A percentile compares a stretch with the other conserved stretches of the same genome.
These are phyloP conservation scores for Claviceps lovelessii DNA, from an alignment of 2,329 filamentous ascomycete genomes.

Conservation along the genomic window DNA sequence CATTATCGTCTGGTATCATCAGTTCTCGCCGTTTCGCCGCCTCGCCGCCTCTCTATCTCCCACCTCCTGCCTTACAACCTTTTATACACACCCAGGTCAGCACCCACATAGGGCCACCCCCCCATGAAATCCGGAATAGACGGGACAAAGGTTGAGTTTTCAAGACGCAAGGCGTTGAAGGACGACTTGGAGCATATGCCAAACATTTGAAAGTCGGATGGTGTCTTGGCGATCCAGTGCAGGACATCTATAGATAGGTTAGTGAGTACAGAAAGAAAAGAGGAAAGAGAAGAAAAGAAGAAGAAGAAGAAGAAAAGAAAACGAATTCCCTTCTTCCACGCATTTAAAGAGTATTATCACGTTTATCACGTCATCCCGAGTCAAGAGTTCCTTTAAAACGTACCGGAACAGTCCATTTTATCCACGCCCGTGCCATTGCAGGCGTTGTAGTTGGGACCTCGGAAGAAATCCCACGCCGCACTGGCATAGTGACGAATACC, in stretches of 20 bases:
- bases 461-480: constrained; percentile 30
- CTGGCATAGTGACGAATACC: constrained; percentile 27
- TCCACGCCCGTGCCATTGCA: constrained; percentile 12
- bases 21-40: not conserved
- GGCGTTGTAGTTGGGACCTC: constrained; percentile 21
- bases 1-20: too few relatives aligned
- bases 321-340: too few relatives aligned
- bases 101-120: not conserved
- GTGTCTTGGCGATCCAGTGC: constrained; percentile 1
- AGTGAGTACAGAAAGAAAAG: not conserved
- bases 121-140: not conserved
- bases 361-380: too few relatives aligned
- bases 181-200: constrained; percentile 2
- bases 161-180: not conserved
- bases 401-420: not conserved
- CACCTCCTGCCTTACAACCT: not conserved
- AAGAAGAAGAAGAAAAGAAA: too few relatives aligned
- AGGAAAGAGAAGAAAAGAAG: too few relatives aligned
- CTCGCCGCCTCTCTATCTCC: not conserved
- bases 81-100: not conserved
- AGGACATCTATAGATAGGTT: not conserved
- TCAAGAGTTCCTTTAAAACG: not conserved
- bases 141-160: not conserved
- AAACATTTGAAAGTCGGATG: constrained; percentile 1
- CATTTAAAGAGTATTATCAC: too few relatives aligned